phyloP scores from a whole-genome alignment of 2,329 filamentous ascomycete genomes.

The Rutstroemia sp. region DNA sequence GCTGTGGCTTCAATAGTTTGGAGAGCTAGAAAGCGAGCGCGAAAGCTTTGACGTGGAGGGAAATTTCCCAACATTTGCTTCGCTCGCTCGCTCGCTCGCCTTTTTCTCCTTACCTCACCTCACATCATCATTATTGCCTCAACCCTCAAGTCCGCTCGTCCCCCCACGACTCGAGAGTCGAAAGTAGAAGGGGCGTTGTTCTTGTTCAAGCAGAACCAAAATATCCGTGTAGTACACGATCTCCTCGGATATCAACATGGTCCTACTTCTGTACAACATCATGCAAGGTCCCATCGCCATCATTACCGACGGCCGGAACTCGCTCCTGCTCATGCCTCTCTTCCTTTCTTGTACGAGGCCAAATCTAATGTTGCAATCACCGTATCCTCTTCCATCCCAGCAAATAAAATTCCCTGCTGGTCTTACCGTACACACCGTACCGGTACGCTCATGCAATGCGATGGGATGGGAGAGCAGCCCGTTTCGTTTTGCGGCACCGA shows the following conservation, averaged over 20 bases:
- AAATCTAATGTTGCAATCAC: too few relatives aligned
- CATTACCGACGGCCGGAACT: background rate
- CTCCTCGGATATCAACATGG: background rate
- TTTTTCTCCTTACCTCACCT: background rate
- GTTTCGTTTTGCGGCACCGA: too few relatives aligned
- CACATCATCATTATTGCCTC: background rate
- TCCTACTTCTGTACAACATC: background rate
- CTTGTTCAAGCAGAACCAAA: background rate
- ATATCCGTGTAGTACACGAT: background rate
- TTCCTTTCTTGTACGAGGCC: too few relatives aligned
- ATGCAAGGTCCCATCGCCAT: background rate
- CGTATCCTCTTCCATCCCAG: too few relatives aligned
- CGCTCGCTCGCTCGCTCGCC: too few relatives aligned
- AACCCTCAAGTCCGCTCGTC: background rate
- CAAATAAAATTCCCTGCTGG: too few relatives aligned
- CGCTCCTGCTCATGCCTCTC: too few relatives aligned
- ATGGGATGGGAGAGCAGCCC: too few relatives aligned
- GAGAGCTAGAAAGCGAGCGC: background rate
- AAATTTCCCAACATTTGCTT: background rate
- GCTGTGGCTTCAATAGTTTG: conserved; percentile 8
- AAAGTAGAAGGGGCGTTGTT: too few relatives aligned
- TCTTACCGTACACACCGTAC: too few relatives aligned
- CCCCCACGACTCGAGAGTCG: too few relatives aligned
- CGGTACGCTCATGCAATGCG: too few relatives aligned
- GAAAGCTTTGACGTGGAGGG: background rate